These are phyloP conservation scores for Arthonia radiata DNA, from an alignment of 495 filamentous ascomycete species.

Conservation along the genomic window DNA sequence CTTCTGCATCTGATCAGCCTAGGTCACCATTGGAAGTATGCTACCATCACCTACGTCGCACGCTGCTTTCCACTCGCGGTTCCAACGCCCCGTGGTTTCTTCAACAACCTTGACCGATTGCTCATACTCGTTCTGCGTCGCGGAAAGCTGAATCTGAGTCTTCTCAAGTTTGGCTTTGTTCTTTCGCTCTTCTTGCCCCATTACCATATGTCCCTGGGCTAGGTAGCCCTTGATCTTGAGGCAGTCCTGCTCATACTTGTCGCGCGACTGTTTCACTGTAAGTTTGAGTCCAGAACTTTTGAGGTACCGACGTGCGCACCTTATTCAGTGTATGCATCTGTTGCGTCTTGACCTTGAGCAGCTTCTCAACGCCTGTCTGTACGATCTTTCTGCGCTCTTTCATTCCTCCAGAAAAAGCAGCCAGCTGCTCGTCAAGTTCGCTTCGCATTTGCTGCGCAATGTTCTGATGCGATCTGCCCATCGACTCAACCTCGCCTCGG, in stretches of 20 bases:
- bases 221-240: slow-evolving; percentile 96
- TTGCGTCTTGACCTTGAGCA: slow-evolving; percentile 76
- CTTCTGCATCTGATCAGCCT: slow-evolving; percentile 30
- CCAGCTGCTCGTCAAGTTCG: slow-evolving; percentile 86
- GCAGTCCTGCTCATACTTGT: slow-evolving; percentile 91
- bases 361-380: slow-evolving; percentile 72
- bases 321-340: slow-evolving; percentile 85
- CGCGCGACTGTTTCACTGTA: slow-evolving; percentile 45
- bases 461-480: slow-evolving; percentile 74
- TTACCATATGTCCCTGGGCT: slow-evolving; percentile 98
- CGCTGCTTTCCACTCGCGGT: slow-evolving; percentile 89
- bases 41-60: slow-evolving; percentile 51
- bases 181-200: slow-evolving; percentile 97
- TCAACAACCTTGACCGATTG: slow-evolving; percentile 76
- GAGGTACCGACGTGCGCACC: slow-evolving; percentile 17
- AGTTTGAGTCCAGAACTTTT: slow-evolving; percentile 9
- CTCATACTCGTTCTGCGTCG: slow-evolving; percentile 82
- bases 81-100: slow-evolving; percentile 89
- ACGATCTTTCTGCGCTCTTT: slow-evolving; percentile 94
- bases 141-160: slow-evolving; percentile 82
- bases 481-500: slow-evolving; percentile 76
- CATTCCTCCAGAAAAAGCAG: slow-evolving; percentile 71
- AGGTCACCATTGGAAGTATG: not conserved
- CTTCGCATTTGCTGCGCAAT: slow-evolving; percentile 87
- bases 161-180: slow-evolving; percentile 99